These are phyloP conservation scores for Helichrysum umbraculigerum DNA, from an alignment of 129 eudicot species.

Conservation along the genomic window DNA sequence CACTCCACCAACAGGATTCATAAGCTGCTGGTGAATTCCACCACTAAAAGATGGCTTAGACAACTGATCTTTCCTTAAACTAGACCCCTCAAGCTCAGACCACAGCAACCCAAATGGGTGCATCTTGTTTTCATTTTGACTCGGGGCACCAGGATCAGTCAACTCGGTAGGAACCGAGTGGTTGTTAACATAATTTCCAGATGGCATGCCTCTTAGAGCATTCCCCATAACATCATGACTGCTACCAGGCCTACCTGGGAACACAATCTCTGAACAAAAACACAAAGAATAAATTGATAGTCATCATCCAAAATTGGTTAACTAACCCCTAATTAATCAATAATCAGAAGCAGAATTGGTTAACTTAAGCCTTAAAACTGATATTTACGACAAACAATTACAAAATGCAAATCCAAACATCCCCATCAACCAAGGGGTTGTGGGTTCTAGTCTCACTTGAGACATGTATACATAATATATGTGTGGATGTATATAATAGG, in stretches of 20 bases:
- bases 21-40: conserved; percentile 46
- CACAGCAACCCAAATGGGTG: conserved; percentile 86
- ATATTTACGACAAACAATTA: no score
- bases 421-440: background rate
- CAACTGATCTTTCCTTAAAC: conserved; percentile 45
- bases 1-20: conserved; percentile 37
- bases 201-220: conserved; percentile 28
- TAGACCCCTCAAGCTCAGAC: conserved; percentile 87
- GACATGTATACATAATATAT: no score
- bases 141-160: conserved; percentile 37
- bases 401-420: background rate
- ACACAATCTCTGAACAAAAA: conserved; percentile 62
- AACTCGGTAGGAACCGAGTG: conserved; percentile 28
- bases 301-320: background rate
- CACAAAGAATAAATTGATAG: background rate
- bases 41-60: conserved; percentile 37
- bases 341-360: background rate
- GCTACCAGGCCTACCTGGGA: conserved; percentile 84
- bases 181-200: conserved; percentile 34
- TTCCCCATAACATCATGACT: conserved; percentile 47
- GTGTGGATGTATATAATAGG: no score
- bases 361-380: background rate
- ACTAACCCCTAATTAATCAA: background rate
- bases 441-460: no score
- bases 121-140: conserved; percentile 55